Base-by-base conservation (phyloP, 2,329 filamentous ascomycete genomes). In the Rutstroemia sp. region DNA sequence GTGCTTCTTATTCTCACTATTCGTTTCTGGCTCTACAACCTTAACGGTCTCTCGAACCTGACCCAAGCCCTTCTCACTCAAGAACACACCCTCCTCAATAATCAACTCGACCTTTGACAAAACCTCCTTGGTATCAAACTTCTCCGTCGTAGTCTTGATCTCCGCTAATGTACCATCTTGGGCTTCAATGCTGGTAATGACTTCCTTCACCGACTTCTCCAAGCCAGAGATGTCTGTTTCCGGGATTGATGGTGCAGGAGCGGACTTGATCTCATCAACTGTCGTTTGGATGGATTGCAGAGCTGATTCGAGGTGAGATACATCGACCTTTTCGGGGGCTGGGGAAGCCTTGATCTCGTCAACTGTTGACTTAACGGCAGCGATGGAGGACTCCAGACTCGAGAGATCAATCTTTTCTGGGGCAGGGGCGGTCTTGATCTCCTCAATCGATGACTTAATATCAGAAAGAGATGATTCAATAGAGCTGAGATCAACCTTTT, bases 131-230 rank as follows among this genome's bases (percentile, higher is more conserved):
- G 54, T 60, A 49, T 60, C 38, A 16, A 62, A 60, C 44, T 51
- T 44, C 34, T 59, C 54, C n/a, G 52, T 49, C 9, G 64, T 59
- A 27, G 54, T 57, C 58, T 67, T 67, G 46, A 67, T 67, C 18
- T 67, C 65, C 12, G 54, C 42, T 12, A 56, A 45, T 14, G 50
- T n/a, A 37, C 48, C 47, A 38, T 39, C 47, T 50, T 56, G 54
- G 34, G 49, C 47, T 27, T 39, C 34, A 16, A 56, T 45, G n/a
- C 46, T 52, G 34, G 54, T 44, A 16, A 53, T 58, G 9, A 62
- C 56, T 34, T 61, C 58, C 37, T 59, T 59, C 6, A 60, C 50
- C 2, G 59, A 59, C 7, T 41, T 42, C 52, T 62, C 58, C 6
- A 63, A 45, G 12, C 55, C 34, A 34, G 60, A 56, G 12, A 64